phyloP scores from a whole-genome alignment of 495 filamentous ascomycete species.

The Aspergillus olivimuriae region DNA sequence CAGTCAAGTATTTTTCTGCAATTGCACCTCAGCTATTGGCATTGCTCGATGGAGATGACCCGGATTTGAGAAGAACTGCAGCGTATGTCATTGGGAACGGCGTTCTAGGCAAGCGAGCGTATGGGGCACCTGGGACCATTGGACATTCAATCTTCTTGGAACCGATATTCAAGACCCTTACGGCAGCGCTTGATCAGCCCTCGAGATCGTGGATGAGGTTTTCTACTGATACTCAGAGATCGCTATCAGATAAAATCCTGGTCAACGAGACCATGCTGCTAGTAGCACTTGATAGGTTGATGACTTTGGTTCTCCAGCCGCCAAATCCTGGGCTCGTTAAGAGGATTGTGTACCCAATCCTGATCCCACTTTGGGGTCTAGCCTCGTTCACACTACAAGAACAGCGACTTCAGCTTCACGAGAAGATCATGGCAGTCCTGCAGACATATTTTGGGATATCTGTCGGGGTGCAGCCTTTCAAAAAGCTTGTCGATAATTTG shows the following conservation, averaged over 20 bases:
- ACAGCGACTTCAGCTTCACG: slow-evolving; percentile 20
- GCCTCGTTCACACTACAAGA: slow-evolving; percentile 45
- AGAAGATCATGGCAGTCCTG: slow-evolving; percentile 29
- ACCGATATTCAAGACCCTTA: slow-evolving; percentile 57
- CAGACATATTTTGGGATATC: slow-evolving; percentile 45
- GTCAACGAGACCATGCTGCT: slow-evolving; percentile 20
- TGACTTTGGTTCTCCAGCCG: slow-evolving; percentile 55
- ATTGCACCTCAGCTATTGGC: slow-evolving; percentile 61
- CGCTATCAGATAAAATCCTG: slow-evolving; percentile 7
- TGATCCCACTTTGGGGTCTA: slow-evolving; percentile 66
- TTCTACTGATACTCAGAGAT: background rate
- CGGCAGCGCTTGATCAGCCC: slow-evolving; percentile 40
- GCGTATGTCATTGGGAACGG: slow-evolving; percentile 71
- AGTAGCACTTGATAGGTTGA: slow-evolving; percentile 50
- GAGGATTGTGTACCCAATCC: slow-evolving; percentile 55
- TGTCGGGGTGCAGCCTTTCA: slow-evolving; percentile 33
- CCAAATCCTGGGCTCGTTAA: slow-evolving; percentile 69
- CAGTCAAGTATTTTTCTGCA: slow-evolving; percentile 52
- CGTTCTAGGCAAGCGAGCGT: slow-evolving; percentile 58
- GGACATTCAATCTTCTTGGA: slow-evolving; percentile 65
- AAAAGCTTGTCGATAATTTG: slow-evolving; percentile 41
- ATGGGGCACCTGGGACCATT: slow-evolving; percentile 60
- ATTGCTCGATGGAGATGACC: slow-evolving; percentile 60
- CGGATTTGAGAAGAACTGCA: slow-evolving; percentile 58
- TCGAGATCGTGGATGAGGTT: slow-evolving; percentile 20